phyloP scores from a whole-genome alignment of 2,329 filamentous ascomycete genomes.

The Penicillium sp. region DNA sequence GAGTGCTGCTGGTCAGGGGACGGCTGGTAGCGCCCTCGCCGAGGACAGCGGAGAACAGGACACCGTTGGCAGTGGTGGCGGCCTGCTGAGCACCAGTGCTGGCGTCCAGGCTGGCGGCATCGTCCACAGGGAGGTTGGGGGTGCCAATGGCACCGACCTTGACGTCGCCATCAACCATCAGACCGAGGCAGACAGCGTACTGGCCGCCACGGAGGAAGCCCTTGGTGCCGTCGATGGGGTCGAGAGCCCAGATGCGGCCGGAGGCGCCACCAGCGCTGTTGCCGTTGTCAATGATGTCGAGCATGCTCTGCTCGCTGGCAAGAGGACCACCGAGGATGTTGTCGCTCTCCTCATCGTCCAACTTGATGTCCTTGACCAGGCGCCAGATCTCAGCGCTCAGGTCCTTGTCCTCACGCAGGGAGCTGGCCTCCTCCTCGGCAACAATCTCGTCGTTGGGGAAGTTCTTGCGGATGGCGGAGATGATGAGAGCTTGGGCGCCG shows the following conservation, averaged over 20 bases:
- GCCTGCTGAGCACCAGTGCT: conserved; percentile 74
- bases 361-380: conserved; percentile 70
- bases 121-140: conserved; percentile 89
- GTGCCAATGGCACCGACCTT: conserved; percentile 93
- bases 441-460: conserved; percentile 92
- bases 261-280: conserved; percentile 43
- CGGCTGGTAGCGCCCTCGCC: conserved; percentile 80
- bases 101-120: conserved; percentile 68
- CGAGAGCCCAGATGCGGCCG: conserved; percentile 84
- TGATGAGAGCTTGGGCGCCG: conserved; percentile 95
- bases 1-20: conserved; percentile 60
- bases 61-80: conserved; percentile 74
- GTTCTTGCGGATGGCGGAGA: conserved; percentile 81
- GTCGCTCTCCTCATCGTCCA: conserved; percentile 67
- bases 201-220: conserved; percentile 95
- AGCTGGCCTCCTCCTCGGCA: conserved; percentile 88
- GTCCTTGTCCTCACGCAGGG: conserved; percentile 69
- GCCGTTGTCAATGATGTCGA: conserved; percentile 59
- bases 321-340: conserved; percentile 69
- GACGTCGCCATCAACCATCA: conserved; percentile 91
- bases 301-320: conserved; percentile 62
- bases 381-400: conserved; percentile 81
- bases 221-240: conserved; percentile 97
- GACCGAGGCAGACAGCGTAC: conserved; percentile 90
- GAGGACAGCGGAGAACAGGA: conserved; percentile 81